phyloP scores from a whole-genome alignment of 2,329 filamentous ascomycete genomes.

The Epichloe gansuensis region DNA sequence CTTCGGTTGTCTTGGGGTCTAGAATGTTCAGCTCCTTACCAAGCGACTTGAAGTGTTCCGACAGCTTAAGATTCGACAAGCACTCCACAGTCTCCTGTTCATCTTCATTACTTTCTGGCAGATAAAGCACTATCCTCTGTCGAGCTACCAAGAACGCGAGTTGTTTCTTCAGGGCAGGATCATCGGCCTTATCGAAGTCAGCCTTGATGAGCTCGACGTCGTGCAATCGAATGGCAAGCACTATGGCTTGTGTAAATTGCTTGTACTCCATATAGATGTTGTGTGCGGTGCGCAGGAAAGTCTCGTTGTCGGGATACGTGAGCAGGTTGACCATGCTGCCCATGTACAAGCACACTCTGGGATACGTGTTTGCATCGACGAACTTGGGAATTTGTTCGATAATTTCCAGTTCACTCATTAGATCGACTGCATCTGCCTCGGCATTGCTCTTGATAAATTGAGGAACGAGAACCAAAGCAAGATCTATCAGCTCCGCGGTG shows the following conservation, averaged over 20 bases:
- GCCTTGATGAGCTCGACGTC: constrained; percentile 69
- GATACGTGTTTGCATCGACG: constrained; percentile 87
- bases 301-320: constrained; percentile 94
- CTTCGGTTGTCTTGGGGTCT: constrained; percentile 91
- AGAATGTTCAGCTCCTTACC: constrained; percentile 95
- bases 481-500: constrained; percentile 70
- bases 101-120: constrained; percentile 52
- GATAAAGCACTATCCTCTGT: constrained; percentile 74
- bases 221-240: constrained; percentile 86
- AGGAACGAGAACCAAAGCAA: constrained; percentile 75
- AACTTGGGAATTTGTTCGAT: constrained; percentile 84
- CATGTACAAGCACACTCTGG: constrained; percentile 92
- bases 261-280: constrained; percentile 88
- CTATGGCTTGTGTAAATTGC: constrained; percentile 84
- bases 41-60: constrained; percentile 85
- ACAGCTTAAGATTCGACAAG: constrained; percentile 73
- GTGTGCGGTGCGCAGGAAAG: constrained; percentile 86
- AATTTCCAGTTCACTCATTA: constrained; percentile 94
- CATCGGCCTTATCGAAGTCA: constrained; percentile 68
- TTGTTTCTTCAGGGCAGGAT: constrained; percentile 79
- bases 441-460: constrained; percentile 96
- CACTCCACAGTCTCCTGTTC: constrained; percentile 68
- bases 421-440: constrained; percentile 92
- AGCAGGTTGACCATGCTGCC: constrained; percentile 97
- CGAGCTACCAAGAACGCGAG: constrained; percentile 85